Evolutionary conservation across 1,284 basidiomycete species (phyloP), one percentile per base, ranked within the genome.

Genomic region (Apiotrichum brassicae): DNA sequence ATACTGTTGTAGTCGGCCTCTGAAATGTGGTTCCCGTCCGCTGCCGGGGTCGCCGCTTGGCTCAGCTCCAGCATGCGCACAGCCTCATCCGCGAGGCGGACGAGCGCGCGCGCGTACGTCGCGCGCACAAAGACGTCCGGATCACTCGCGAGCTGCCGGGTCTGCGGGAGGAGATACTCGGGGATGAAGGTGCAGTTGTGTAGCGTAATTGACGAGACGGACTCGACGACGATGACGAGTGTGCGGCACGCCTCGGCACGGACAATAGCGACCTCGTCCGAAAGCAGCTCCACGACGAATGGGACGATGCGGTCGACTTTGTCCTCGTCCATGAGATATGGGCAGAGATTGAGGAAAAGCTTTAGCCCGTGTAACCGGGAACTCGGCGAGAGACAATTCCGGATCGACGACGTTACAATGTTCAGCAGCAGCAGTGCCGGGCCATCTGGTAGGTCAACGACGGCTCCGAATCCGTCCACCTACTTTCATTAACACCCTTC

Each of bases 291-390:
- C 6, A 97, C 83, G 23, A 95, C 80, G 61, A 90, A 97, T 0
- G 95, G 95, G 2, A 97, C 77, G 72, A 97, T 83, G 4, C 93
- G 83, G 68, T 99, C 95, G 40, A 98, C 76, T 66, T 94, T 94
- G 14, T 91, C 90, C 69, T 97, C 94, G 65, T 98, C 95, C 0
- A 87, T 88, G 28, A 98, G 78, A 64, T 87, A 86, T 2, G 81
- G 80, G 4, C 82, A 81, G 6, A 97, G 77, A 2, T 89, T 88
- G 18, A 97, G 78, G 49, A 97, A 84, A 11, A 97, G 78, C 60
- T 97, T 91, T 42, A 98, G 74, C 0, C 86, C 87, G 33, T 83
- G 84, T 24, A 90, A 74, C 67, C 92, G 89, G 7, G 90, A 90
- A 28, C 86, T 88, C 0, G 95, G 89, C 3, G 91, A 78, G 13